Evolutionary conservation across 805 yeast genomes (phyloP), one percentile per base, ranked within the genome.

Genomic region (Saccharomycopsis sp.): DNA sequence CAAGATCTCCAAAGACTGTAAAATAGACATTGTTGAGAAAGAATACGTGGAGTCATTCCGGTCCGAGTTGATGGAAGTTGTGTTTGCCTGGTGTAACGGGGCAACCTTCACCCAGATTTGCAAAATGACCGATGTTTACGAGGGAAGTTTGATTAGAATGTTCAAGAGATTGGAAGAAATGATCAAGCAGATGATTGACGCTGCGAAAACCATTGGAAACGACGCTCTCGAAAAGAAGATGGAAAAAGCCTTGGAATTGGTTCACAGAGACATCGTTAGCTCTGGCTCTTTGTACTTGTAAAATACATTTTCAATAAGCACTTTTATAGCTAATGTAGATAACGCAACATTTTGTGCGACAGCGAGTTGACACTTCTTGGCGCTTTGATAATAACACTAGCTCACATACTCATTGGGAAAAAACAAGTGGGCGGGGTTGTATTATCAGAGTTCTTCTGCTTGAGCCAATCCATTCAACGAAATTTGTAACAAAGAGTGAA

Each of bases 91-190:
- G 99, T 86, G 96, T 60, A 80, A 81, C 57, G 97, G 97, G 15
- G 96, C 95, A 5, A 67, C 92, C 0, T 92, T 92, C 61, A 89
- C 96, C 0, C 96, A 89, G 58, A 89, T 92, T 48, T 89, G 97
- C 65, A 89, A 89, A 61, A 87, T 92, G 96, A 92, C 98, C 0
- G 98, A 92, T 57, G 97, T 92, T 33, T 92, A 89, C 52, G 99
- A 92, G 65, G 99, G 99, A 31, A 81, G 94, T 17, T 70, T 92
- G 56, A 89, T 92, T 50, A 77, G 99, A 58, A 83, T 85, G 77
- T 92, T 92, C 67, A 81, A 92, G 60, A 73, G 98, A 56, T 67
- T 92, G 41, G 98, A 92, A 60, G 99, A 92, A 59, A 71, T 92
- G 68, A 65, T 92, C 42, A 76, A 89, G 54, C 98, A 92, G 60